Conservation (phyloP, 2,329 filamentous ascomycete genomes). For the Colletotrichum limetticola region DNA sequence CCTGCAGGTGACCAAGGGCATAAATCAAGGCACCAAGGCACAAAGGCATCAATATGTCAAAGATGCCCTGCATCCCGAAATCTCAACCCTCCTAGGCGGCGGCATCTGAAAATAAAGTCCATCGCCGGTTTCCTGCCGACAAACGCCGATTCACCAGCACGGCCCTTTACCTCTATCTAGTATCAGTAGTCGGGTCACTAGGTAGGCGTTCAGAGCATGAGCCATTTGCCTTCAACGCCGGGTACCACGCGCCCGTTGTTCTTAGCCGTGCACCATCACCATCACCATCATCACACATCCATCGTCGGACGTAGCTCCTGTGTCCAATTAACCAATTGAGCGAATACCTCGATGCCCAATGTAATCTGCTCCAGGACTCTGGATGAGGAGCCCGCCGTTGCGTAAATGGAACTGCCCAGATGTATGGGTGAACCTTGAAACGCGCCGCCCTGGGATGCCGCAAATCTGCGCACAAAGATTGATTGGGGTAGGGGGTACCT, state of each 20-base stretch:
- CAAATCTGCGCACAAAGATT: not conserved
- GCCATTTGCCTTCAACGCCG: not conserved
- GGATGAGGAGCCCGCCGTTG: not conserved
- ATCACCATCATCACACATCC: not conserved
- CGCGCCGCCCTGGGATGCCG: not conserved
- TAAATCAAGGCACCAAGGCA: not conserved
- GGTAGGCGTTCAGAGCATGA: not conserved
- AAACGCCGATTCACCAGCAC: not conserved
- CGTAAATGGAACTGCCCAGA: not conserved
- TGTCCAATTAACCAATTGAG: not conserved
- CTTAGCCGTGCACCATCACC: not conserved
- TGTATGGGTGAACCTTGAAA: not conserved
- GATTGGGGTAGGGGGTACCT: not conserved
- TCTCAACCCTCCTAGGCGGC: not conserved
- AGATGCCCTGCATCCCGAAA: not conserved
- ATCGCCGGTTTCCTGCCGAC: not conserved
- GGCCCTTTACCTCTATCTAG: not conserved
- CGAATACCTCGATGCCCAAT: not conserved
- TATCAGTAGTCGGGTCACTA: too few relatives aligned
- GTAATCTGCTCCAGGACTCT: not conserved
- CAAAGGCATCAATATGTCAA: not conserved
- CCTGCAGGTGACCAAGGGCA: not conserved
- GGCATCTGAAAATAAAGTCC: not conserved
- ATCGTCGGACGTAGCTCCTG: slow-evolving; percentile 2
- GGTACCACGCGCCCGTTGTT: not conserved